These are phyloP conservation scores for Ogataea parapolymorpha DNA, from an alignment of 805 yeast species.

Conservation along the genomic window DNA sequence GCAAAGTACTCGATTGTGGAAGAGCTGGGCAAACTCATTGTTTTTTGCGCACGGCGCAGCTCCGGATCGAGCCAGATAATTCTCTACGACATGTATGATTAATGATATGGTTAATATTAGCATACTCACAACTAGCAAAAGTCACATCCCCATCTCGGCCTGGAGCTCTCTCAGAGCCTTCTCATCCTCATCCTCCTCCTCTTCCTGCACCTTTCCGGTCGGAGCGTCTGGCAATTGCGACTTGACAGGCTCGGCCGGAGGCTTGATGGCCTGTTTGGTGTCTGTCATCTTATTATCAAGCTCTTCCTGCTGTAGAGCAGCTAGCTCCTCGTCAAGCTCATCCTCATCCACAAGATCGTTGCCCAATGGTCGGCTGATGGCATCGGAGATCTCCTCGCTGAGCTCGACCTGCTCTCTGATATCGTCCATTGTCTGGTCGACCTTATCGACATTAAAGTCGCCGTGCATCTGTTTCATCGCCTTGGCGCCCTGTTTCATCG, in stretches of 20 bases:
- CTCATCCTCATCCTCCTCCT: constrained; percentile 77
- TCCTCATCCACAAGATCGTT: constrained; percentile 80
- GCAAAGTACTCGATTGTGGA: constrained; percentile 56
- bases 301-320: constrained; percentile 81
- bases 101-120: background rate
- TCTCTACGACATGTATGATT: constrained; percentile 50
- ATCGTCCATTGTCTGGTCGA: constrained; percentile 96
- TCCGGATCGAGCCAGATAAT: constrained; percentile 45
- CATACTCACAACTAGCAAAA: constrained; percentile 2
- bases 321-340: constrained; percentile 89
- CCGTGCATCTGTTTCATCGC: constrained; percentile 97
- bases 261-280: constrained; percentile 33
- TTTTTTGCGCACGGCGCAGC: constrained; percentile 53
- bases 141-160: constrained; percentile 72
- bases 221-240: constrained; percentile 46
- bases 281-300: constrained; percentile 54
- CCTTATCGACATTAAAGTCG: constrained; percentile 92
- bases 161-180: constrained; percentile 75
- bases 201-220: constrained; percentile 42
- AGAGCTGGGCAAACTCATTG: constrained; percentile 52
- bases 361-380: constrained; percentile 91
- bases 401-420: constrained; percentile 94
- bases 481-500: constrained; percentile 95
- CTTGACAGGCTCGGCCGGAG: constrained; percentile 23
- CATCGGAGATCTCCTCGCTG: constrained; percentile 93